Evolutionary conservation across 2,329 filamentous ascomycete species (phyloP).

Genomic region (Claviceps spartinae): DNA sequence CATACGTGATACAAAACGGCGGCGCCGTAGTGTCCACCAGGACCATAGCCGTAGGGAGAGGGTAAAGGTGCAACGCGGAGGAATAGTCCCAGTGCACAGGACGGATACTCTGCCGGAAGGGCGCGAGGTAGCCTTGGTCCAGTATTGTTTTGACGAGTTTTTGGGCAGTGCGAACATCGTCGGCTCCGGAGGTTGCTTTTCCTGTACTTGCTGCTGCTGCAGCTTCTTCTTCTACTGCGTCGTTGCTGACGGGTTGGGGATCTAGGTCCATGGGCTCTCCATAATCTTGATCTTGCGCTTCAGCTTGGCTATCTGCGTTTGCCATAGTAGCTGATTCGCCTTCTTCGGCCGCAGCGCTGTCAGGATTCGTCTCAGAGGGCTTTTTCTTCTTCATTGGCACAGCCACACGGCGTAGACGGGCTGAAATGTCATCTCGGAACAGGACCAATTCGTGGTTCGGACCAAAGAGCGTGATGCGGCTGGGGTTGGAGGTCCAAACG

Average conservation of each 20-base stretch:
- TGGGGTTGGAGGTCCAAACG: constrained; percentile 81
- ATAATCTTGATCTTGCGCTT: constrained; percentile 7
- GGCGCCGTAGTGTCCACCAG: constrained; percentile 71
- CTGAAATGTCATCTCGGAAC: constrained; percentile 75
- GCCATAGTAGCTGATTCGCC: constrained; percentile 11
- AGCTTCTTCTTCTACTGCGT: constrained; percentile 4
- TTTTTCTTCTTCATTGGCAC: constrained; percentile 53
- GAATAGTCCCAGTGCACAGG: constrained; percentile 88
- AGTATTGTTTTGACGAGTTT: constrained; percentile 83
- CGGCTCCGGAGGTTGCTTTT: constrained; percentile 13
- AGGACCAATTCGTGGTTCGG: constrained; percentile 77
- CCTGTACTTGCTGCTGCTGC: constrained; percentile 6
- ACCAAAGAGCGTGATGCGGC: constrained; percentile 71
- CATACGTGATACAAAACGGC: constrained; percentile 79
- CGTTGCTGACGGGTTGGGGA: constrained; percentile 24
- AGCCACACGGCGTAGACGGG: constrained; percentile 61
- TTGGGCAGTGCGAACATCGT: constrained; percentile 47
- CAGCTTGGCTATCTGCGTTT: constrained; percentile 7
- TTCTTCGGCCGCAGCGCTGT: constrained; percentile 18
- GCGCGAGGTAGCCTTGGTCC: constrained; percentile 78
- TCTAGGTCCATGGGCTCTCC: constrained; percentile 29
- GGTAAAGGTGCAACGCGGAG: constrained; percentile 66
- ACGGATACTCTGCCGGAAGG: constrained; percentile 66
- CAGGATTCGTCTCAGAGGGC: background rate
- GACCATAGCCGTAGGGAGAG: constrained; percentile 71